Percentiles rank a stretch among this genome's conserved stretches.
Conservation (phyloP, 208 protist species). For the Leishmania arabica region DNA sequence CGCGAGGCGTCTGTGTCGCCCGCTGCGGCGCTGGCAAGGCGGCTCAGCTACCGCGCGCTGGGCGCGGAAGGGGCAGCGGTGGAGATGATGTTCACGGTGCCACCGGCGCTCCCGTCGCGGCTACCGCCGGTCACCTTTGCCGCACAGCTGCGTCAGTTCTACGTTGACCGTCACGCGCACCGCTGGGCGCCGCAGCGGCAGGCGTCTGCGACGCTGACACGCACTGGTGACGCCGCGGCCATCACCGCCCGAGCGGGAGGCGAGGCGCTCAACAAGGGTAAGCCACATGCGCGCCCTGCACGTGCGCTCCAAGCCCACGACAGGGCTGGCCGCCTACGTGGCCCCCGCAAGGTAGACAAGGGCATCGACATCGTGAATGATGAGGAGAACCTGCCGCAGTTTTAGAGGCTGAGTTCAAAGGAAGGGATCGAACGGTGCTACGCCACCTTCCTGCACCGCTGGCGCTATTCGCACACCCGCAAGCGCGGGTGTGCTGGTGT, state of each 20-base stretch:
- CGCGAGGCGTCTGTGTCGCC: background rate
- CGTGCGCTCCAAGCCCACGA: background rate
- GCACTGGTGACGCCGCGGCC: background rate
- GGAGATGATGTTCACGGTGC: constrained; percentile 67
- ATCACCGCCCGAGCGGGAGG: background rate
- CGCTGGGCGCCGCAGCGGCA: constrained; percentile 4
- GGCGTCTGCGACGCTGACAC: background rate
- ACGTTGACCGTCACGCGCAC: constrained; percentile 10
- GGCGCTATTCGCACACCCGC: background rate
- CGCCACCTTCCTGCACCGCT: background rate
- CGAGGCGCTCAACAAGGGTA: background rate
- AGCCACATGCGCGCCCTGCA: background rate
- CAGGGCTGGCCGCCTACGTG: background rate
- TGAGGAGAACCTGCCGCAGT: background rate
- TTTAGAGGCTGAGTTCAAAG: background rate
- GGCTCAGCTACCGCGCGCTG: constrained; percentile 28
- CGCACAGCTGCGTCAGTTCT: constrained; percentile 9
- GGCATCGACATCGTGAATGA: background rate
- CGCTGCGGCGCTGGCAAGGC: constrained; percentile 7
- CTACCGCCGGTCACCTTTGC: constrained; percentile 45
- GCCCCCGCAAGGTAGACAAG: background rate
- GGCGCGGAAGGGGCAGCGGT: constrained; percentile 36
- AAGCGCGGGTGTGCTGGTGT: background rate
- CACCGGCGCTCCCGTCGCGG: constrained; percentile 58
- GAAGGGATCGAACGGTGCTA: background rate